Conservation (phyloP, 2,329 filamentous ascomycete species). For the Berkeleyomyces rouxiae region DNA sequence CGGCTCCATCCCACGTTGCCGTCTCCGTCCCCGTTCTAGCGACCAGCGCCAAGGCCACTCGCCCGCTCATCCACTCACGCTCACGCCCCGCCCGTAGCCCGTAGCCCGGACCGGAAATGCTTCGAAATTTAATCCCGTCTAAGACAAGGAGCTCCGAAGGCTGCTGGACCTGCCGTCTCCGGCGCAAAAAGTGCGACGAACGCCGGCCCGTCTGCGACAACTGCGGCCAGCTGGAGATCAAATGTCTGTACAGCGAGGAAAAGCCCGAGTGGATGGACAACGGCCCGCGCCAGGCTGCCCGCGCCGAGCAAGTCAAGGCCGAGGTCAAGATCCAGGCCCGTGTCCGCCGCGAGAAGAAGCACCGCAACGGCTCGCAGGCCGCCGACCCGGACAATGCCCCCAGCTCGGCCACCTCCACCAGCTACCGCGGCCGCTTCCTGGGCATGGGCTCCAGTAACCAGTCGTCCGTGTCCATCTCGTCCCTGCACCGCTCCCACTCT, state of each 20-base stretch:
- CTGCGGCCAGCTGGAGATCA: slow-evolving; percentile 37
- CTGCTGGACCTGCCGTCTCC: slow-evolving; percentile 44
- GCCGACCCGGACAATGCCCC: not conserved
- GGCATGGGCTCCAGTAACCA: slow-evolving; percentile 12
- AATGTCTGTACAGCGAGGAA: slow-evolving; percentile 33
- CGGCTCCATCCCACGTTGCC: not conserved
- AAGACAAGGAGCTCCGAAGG: slow-evolving; percentile 20
- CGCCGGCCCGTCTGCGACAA: slow-evolving; percentile 32
- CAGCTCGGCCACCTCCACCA: not conserved
- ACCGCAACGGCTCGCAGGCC: slow-evolving; percentile 17
- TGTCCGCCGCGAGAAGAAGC: slow-evolving; percentile 33
- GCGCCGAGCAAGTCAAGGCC: slow-evolving; percentile 36
- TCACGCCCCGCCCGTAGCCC: too few relatives aligned
- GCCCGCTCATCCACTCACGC: not conserved
- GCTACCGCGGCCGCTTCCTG: not conserved
- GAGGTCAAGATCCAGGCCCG: slow-evolving; percentile 38
- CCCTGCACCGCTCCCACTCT: not conserved
- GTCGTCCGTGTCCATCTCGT: slow-evolving; percentile 12
- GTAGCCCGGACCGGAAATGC: slow-evolving; percentile 1
- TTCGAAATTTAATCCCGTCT: slow-evolving; percentile 11
- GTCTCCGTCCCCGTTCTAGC: not conserved
- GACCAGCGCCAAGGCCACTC: not conserved
- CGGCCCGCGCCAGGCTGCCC: slow-evolving; percentile 31
- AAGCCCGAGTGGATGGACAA: slow-evolving; percentile 45
- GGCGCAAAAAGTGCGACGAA: slow-evolving; percentile 46